A percentile compares a stretch with the other conserved stretches of the same genome.
Conservation (phyloP, 2,329 filamentous ascomycete genomes). For the Purpureocillium lavendulum region DNA sequence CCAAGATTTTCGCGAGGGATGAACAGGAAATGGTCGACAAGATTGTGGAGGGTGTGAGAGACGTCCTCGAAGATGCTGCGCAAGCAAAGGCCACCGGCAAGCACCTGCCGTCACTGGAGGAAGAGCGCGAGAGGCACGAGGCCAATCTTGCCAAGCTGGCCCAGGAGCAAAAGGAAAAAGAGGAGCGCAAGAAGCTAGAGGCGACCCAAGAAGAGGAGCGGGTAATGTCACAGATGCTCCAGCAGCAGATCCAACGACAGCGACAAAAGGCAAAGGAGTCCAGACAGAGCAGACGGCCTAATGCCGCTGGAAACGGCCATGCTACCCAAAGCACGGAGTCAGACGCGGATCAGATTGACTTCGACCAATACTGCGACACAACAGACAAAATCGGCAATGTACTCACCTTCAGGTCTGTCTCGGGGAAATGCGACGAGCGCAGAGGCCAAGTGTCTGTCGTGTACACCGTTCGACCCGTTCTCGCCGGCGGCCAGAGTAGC, state of each 20-base stretch:
- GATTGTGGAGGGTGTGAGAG: conserved; percentile 61
- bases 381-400: conserved; percentile 56
- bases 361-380: conserved; percentile 59
- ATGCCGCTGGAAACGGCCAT: conserved; percentile 19
- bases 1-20: conserved; percentile 41
- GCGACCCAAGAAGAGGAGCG: conserved; percentile 62
- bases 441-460: conserved; percentile 59
- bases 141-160: conserved; percentile 57
- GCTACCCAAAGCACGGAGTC: conserved; percentile 18
- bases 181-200: conserved; percentile 43
- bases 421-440: conserved; percentile 58
- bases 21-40: conserved; percentile 55
- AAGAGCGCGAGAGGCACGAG: conserved; percentile 79
- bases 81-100: conserved; percentile 65
- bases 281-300: conserved; percentile 49
- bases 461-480: conserved; percentile 64
- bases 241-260: conserved; percentile 63
- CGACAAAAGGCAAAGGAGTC: conserved; percentile 55
- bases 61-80: conserved; percentile 80
- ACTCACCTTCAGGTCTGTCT: conserved; percentile 62
- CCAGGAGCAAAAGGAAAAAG: conserved; percentile 43
- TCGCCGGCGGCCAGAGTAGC: conserved; percentile 43
- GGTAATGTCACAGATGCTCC: conserved; percentile 60
- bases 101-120: conserved; percentile 76
- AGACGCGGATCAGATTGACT: conserved; percentile 37